Base-by-base conservation (phyloP, 805 yeast species). In the Cyberlindnera bimundalis region DNA sequence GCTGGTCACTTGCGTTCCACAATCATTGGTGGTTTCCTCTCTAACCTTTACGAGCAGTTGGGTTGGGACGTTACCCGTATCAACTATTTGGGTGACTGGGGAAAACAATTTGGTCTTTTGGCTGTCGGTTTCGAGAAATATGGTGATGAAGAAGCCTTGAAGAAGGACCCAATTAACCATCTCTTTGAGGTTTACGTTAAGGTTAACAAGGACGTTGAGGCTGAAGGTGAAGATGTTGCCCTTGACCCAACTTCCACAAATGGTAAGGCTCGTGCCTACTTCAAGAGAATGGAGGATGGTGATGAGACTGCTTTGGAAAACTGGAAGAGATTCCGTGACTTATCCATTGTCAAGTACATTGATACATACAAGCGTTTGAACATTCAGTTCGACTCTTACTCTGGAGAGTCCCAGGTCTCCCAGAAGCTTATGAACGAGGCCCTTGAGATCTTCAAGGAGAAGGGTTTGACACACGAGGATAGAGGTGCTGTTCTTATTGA, bases 71-170 rank as follows among this genome's bases (percentile, higher is more conserved):
- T 93, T 33, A 67, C 76, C 52, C 79, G 97, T 68, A 74, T 91
- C 71, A 93, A 93, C 72, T 93, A 93, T 66, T 74, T 93, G 52
- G 99, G 99, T 58, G 99, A 93, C 68, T 93, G 99, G 99, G 99
- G 99, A 43, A 93, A 93, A 68, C 99, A 93, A 71, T 93, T 91
- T 59, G 99, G 99, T 65, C 64, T 93, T 33, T 74, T 93, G 53
- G 99, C 98, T 19, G 84, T 93, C 47, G 99, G 97, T 34, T 93
- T 83, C 64, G 77, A 79, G 42, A 79, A 76, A 58, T 93, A 84
- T 60, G 99, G 99, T 36, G 66, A 74, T 47, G 95, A 84, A 61
- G 85, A 81, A 57, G 68, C 68, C 39, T 73, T 93, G 49, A 70
- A 70, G 41, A 56, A 59, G 34, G 93, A 93, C 62, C 97, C 99